phyloP scores from a whole-genome alignment of 768 basidiomycete genomes.

The Agrocybe praecox region DNA sequence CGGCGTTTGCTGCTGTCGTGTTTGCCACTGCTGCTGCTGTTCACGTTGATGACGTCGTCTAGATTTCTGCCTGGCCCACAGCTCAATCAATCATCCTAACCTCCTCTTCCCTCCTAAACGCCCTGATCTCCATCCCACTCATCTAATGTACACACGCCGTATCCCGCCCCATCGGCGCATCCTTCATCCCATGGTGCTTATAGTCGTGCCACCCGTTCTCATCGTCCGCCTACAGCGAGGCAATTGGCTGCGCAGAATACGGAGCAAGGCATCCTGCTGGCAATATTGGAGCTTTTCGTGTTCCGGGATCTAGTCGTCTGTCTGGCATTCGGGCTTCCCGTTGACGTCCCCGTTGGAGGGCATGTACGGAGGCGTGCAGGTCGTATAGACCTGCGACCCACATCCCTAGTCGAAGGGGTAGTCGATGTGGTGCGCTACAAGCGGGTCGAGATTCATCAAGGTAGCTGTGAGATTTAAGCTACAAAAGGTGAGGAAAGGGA shows the following conservation, averaged over 20 bases:
- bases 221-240: conserved; percentile 3
- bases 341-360: not conserved
- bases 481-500: too few relatives aligned
- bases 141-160: conserved; percentile 5
- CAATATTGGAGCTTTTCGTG: too few relatives aligned
- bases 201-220: conserved; percentile 8
- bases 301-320: not conserved
- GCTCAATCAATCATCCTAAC: not conserved
- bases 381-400: too few relatives aligned
- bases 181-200: not conserved
- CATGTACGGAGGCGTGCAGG: too few relatives aligned
- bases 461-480: conserved; percentile 7
- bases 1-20: too few relatives aligned
- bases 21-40: too few relatives aligned
- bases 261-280: not conserved
- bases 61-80: too few relatives aligned
- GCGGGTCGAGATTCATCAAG: conserved; percentile 4
- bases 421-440: conserved; percentile 8
- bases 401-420: too few relatives aligned
- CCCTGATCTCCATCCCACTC: conserved; percentile 1
- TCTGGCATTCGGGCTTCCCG: not conserved
- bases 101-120: not conserved
- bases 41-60: too few relatives aligned
- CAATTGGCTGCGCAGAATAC: conserved; percentile 1
- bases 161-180: conserved; percentile 5